Base-by-base conservation (phyloP, 768 basidiomycete genomes). In the Russula abietina region DNA sequence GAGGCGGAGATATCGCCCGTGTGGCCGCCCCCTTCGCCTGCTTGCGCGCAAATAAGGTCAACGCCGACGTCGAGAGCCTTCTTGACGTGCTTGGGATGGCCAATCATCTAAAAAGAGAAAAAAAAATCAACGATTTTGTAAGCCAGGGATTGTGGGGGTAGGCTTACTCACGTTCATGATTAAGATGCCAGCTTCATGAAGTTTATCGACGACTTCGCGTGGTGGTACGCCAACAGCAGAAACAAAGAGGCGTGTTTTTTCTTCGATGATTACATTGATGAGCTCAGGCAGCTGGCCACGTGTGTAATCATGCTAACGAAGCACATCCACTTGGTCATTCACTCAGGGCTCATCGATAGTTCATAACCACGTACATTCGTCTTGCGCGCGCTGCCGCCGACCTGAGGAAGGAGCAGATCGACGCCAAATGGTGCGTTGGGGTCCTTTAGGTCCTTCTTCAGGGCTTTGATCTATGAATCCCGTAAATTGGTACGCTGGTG, bases 11-110 rank as follows among this genome's bases (percentile, higher is more conserved):
- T 83, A 65, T 90, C 86, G 26, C 94, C 94, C 0, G 94, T 96
- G 78, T 82, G 81, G 24, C 74, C 74, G 33, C 70, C 71, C 41
- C 90, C 94, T 75, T 97, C 94, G 28, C 92, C 91, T 2, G 88
- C 93, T 75, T 96, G 93, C 4, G 93, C 93, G 69, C 94, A 97
- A 71, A 98, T 95, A 64, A 98, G 78, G 70, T 98, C 94, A 36
- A 91, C 89, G 39, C 94, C 95, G 39, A 80, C 87, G 3, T 81
- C 89, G 36, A 96, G 81, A 9, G 91, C 91, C 72, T 89, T 91
- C 52, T 77, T 66, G 50, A 89, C 89, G 72, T 93, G 91, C 71
- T 93, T 96, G 14, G 93, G 93, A 71, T 93, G 91, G n/a, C 94
- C 94, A 62, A 96, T 88, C 91, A 93, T 93, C 80, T 83, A 38